Percentiles rank a stretch among this genome's conserved stretches.
phyloP scores from a whole-genome alignment of 1,139 yeast species.

The Petasospora rhodanensis region DNA sequence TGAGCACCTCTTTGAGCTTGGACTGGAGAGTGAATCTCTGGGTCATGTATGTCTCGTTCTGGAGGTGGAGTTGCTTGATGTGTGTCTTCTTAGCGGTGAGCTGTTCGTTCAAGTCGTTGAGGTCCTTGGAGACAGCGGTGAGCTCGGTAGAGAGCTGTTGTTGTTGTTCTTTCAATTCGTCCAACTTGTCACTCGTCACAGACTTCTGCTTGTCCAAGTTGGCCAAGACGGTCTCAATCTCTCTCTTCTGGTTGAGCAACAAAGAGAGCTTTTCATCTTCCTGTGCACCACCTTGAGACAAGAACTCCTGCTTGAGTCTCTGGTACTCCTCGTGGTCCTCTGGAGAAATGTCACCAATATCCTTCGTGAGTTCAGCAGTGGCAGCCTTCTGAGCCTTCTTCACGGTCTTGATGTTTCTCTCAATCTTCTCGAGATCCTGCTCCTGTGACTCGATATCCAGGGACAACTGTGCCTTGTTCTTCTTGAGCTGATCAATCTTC shows the following conservation, averaged over 20 bases:
- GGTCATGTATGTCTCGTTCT: conserved; percentile 42
- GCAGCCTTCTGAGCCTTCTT: conserved; percentile 40
- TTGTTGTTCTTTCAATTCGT: conserved; percentile 30
- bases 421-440: conserved; percentile 36
- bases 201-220: conserved; percentile 42
- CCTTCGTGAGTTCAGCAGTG: conserved; percentile 34
- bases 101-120: conserved; percentile 28
- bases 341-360: conserved; percentile 37
- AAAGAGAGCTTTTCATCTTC: conserved; percentile 48
- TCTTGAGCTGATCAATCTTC: conserved; percentile 45
- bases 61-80: conserved; percentile 38
- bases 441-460: conserved; percentile 53
- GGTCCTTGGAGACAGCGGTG: conserved; percentile 32
- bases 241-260: conserved; percentile 41
- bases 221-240: conserved; percentile 36
- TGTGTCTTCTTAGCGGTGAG: conserved; percentile 39
- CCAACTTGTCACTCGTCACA: conserved; percentile 37
- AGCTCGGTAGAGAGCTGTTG: conserved; percentile 25
- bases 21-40: conserved; percentile 56
- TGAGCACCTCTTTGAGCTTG: conserved; percentile 58
- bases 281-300: conserved; percentile 54
- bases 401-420: conserved; percentile 46
- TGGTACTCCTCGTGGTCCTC: conserved; percentile 61
- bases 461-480: conserved; percentile 49
- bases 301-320: conserved; percentile 49